Conservation (phyloP, 352 stramenopile genomes). For the Pythium apleroticum region DNA sequence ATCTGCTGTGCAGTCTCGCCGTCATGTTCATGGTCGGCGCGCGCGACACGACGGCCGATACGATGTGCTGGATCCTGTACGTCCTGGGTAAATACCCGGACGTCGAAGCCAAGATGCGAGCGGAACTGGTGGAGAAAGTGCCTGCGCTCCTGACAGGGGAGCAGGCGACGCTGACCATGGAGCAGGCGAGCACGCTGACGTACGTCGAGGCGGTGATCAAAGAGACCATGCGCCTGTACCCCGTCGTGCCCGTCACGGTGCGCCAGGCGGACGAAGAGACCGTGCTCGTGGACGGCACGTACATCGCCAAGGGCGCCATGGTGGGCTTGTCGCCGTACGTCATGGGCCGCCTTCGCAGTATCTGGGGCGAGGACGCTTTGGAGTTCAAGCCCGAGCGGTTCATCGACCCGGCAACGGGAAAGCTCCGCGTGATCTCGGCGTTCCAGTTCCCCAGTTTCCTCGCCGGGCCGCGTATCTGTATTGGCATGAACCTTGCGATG, state of each 20-base stretch:
- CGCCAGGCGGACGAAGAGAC: constrained; percentile 29
- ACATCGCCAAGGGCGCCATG: constrained; percentile 22
- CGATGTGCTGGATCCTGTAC: constrained; percentile 45
- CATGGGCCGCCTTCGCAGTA: constrained; percentile 25
- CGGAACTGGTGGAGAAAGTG: constrained; percentile 29
- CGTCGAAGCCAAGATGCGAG: constrained; percentile 30
- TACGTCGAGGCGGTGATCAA: constrained; percentile 32
- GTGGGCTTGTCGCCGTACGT: constrained; percentile 30
- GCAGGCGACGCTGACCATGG: constrained; percentile 6
- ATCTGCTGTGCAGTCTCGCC: constrained; percentile 44
- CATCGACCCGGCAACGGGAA: constrained; percentile 15
- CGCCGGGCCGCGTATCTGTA: constrained; percentile 38
- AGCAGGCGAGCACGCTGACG: constrained; percentile 8
- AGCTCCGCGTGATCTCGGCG: constrained; percentile 20
- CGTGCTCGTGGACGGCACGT: constrained; percentile 33
- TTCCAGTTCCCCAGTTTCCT: constrained; percentile 49
- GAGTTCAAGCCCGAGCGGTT: constrained; percentile 36
- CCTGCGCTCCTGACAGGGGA: constrained; percentile 17
- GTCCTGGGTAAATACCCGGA: constrained; percentile 37
- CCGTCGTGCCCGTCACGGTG: constrained; percentile 28
- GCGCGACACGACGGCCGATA: constrained; percentile 48
- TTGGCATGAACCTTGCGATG: constrained; percentile 41
- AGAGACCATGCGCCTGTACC: constrained; percentile 41
- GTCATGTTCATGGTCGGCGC: constrained; percentile 50
- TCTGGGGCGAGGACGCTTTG: constrained; percentile 32